Percentiles rank a stretch among this genome's conserved stretches.
These are phyloP conservation scores for Alternaria arborescens DNA, from an alignment of 2,329 filamentous ascomycete species.

Conservation along the genomic window DNA sequence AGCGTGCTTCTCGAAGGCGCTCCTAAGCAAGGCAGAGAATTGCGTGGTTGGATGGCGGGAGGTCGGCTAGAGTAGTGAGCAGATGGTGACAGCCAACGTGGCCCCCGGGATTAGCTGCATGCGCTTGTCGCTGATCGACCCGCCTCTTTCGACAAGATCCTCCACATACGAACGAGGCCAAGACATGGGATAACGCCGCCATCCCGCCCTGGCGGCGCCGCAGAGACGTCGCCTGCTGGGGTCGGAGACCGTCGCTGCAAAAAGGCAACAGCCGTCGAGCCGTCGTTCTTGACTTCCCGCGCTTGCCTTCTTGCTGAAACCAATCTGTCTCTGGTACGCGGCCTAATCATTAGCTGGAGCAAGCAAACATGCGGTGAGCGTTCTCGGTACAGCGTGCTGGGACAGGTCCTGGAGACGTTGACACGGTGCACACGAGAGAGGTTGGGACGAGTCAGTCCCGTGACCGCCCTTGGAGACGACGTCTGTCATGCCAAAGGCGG, in stretches of 20 bases:
- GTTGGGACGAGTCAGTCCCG: slow-evolving; percentile 26
- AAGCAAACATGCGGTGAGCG: slow-evolving; percentile 36
- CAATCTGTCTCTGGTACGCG: slow-evolving; percentile 31
- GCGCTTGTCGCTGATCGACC: slow-evolving; percentile 52
- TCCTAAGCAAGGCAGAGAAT: slow-evolving; percentile 2
- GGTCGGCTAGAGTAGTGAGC: slow-evolving; percentile 31
- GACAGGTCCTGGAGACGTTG: slow-evolving; percentile 5
- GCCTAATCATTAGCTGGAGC: slow-evolving; percentile 31
- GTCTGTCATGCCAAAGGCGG: background rate
- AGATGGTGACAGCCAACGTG: slow-evolving; percentile 47
- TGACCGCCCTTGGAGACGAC: slow-evolving; percentile 6
- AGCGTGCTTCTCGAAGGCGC: slow-evolving; percentile 34
- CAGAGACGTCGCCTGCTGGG: slow-evolving; percentile 38
- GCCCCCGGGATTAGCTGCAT: slow-evolving; percentile 51
- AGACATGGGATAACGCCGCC: slow-evolving; percentile 46
- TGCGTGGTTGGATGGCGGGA: slow-evolving; percentile 29
- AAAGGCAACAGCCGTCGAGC: slow-evolving; percentile 37
- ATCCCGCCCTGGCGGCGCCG: slow-evolving; percentile 46
- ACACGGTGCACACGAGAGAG: background rate
- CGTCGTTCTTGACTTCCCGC: slow-evolving; percentile 39
- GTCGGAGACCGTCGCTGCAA: slow-evolving; percentile 44
- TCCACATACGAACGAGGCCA: slow-evolving; percentile 49
- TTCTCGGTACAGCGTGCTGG: slow-evolving; percentile 5
- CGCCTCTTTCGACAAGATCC: slow-evolving; percentile 48
- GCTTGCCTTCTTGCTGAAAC: slow-evolving; percentile 48